Conservation (phyloP, 352 stramenopile species). For the Elongisporangium anandrum region DNA sequence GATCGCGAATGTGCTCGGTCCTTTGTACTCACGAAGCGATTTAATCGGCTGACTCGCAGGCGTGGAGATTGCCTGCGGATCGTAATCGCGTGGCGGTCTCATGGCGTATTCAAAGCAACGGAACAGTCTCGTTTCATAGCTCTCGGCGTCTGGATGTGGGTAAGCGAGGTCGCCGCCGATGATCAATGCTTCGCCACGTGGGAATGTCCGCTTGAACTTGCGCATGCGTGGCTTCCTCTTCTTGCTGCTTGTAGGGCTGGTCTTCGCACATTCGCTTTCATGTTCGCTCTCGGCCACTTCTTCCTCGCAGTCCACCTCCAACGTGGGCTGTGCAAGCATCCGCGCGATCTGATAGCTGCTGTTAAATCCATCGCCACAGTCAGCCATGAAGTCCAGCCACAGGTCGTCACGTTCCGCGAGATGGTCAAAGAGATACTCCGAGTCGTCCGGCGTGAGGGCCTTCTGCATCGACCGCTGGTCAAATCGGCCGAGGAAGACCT, state of each 20-base stretch:
- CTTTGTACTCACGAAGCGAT: slow-evolving; percentile 58
- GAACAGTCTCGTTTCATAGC: slow-evolving; percentile 90
- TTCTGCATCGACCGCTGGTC: slow-evolving; percentile 91
- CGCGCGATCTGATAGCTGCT: slow-evolving; percentile 91
- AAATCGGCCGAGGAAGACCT: slow-evolving; percentile 90
- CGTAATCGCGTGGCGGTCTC: slow-evolving; percentile 82
- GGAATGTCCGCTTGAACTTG: slow-evolving; percentile 50
- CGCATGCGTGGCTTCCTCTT: slow-evolving; percentile 30
- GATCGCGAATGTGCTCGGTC: slow-evolving; percentile 73
- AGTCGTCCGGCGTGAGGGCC: slow-evolving; percentile 64
- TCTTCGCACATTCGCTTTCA: not conserved
- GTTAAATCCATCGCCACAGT: slow-evolving; percentile 93
- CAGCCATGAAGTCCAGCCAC: slow-evolving; percentile 95
- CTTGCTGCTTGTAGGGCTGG: not conserved
- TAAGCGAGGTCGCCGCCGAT: slow-evolving; percentile 93
- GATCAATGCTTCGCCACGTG: slow-evolving; percentile 84
- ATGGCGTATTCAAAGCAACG: slow-evolving; percentile 93
- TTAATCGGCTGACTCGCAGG: slow-evolving; percentile 63
- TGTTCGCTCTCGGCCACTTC: slow-evolving; percentile 12
- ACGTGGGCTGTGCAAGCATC: slow-evolving; percentile 83
- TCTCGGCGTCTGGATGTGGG: slow-evolving; percentile 81
- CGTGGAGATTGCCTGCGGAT: slow-evolving; percentile 87
- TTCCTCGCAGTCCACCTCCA: slow-evolving; percentile 69
- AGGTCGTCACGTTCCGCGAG: slow-evolving; percentile 69
- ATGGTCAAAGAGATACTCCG: slow-evolving; percentile 83